Percentiles rank a stretch among this genome's conserved stretches.
phyloP scores from a whole-genome alignment of 116 monocot genomes.

The Trichopus zeylanicus region DNA sequence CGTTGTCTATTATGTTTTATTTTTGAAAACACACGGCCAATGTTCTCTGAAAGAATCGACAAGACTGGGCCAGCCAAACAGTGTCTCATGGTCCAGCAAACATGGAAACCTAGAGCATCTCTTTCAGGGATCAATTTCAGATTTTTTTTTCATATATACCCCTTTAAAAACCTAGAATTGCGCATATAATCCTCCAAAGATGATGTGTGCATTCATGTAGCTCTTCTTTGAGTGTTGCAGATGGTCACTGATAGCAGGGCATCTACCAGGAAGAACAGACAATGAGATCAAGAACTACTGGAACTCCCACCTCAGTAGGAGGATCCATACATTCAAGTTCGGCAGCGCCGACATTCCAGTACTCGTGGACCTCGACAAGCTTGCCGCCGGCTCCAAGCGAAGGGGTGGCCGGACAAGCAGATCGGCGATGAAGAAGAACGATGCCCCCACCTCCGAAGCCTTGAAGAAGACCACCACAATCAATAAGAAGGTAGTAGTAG shows the following conservation, averaged over 20 bases:
- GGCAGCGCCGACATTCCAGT: not conserved
- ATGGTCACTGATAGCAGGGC: conserved; percentile 24
- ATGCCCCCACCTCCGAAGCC: too few relatives aligned
- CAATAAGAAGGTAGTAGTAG: not conserved
- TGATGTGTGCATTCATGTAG: not conserved
- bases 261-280: conserved; percentile 24
- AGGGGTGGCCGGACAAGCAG: conserved; percentile 19
- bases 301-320: conserved; percentile 29
- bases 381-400: conserved; percentile 9
- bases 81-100: too few relatives aligned
- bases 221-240: conserved; percentile 11
- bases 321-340: conserved; percentile 11
- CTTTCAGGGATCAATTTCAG: too few relatives aligned
- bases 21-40: too few relatives aligned
- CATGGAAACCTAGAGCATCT: too few relatives aligned
- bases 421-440: conserved; percentile 15
- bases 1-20: too few relatives aligned
- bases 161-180: too few relatives aligned
- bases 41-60: too few relatives aligned
- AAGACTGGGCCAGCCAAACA: too few relatives aligned
- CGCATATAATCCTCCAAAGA: not conserved
- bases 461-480: too few relatives aligned
- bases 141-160: not conserved
- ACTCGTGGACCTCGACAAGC: conserved; percentile 14
- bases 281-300: conserved; percentile 36